Evolutionary conservation across 2,329 filamentous ascomycete species (phyloP), one percentile per base, ranked within the genome.

Genomic region (Colletotrichum sp.): DNA sequence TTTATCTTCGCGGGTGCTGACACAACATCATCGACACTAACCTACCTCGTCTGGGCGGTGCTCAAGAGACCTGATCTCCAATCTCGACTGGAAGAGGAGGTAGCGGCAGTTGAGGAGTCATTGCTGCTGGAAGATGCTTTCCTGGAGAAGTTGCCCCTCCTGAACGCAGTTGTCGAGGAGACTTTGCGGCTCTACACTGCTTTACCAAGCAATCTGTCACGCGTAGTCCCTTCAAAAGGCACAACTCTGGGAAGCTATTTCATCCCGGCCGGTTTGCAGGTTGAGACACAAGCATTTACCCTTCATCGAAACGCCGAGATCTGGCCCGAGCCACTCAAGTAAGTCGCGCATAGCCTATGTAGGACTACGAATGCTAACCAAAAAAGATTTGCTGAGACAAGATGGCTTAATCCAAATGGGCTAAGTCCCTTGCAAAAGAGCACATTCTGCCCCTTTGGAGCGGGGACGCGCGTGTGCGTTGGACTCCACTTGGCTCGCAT

Each of bases 401-500:
- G 34, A 15, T 65, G 61, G 61, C 24, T 65, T 3, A 38, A 48
- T 21, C 58, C 66, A 2, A 15, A 16, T 15, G 26, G 15, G 0
- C 8, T 21, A 8, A 69, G 65, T 6, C 18, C 55, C 58, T 81
- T 79, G 9, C 88, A 88, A 84, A 90, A 88, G 75, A 85, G 86
- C 5, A 85, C 87, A 0, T 90, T 86, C 71, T 84, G 88, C 76
- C 86, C 90, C 0, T 92, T 91, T 79, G 89, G 90, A 2, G 87
- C 85, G 8, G 90, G 90, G 1, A 84, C 24, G 6, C 26, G 62
- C 2, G 82, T 81, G 4, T 93, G 91, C 75, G 83, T 93, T n/a
- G 91, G 91, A 2, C 82, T 90, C 28, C 89, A 92, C 76, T 83
- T 93, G 21, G 91, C 91, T 1, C 83, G 84, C 21, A 90, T 90